Evolutionary conservation across 768 basidiomycete genomes (phyloP).

Genomic region (Boletellus ananas): DNA sequence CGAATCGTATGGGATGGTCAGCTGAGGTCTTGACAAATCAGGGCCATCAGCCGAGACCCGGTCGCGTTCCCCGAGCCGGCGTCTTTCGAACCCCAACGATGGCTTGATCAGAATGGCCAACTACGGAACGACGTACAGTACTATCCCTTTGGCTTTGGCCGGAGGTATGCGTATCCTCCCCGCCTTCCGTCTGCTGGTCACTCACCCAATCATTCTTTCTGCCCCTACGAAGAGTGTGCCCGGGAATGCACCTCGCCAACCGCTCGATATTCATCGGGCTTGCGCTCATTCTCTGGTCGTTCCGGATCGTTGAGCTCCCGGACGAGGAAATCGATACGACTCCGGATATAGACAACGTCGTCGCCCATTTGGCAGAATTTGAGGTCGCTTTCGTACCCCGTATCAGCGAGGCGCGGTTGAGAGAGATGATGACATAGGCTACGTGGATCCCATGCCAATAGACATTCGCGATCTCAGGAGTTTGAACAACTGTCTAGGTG

Average conservation of each 20-base stretch:
- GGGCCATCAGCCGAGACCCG: conserved; percentile 56
- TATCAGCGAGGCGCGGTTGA: conserved; percentile 12
- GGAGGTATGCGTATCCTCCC: conserved; percentile 24
- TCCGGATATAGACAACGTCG: conserved; percentile 52
- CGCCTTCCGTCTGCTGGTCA: accelerated
- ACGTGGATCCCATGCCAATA: no score
- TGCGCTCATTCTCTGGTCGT: conserved; percentile 59
- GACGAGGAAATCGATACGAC: conserved; percentile 49
- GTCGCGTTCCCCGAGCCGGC: conserved; percentile 54
- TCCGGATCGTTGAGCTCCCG: conserved; percentile 47
- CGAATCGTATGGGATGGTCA: neutral
- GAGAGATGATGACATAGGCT: conserved; percentile 9
- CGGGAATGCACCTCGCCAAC: conserved; percentile 52
- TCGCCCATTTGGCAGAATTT: conserved; percentile 55
- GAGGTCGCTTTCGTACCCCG: conserved; percentile 52
- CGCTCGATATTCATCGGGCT: conserved; percentile 57
- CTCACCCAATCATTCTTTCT: no score
- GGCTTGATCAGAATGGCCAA: conserved; percentile 42
- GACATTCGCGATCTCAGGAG: no score
- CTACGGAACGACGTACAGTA: conserved; percentile 44
- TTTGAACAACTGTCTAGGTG: no score
- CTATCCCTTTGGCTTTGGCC: conserved; percentile 54
- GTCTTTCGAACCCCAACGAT: conserved; percentile 53
- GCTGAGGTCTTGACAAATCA: conserved; percentile 3
- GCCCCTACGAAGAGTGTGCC: conserved; percentile 45